Base-by-base conservation (phyloP, 257 asterid genomes). In the Linderniella brevidens region DNA sequence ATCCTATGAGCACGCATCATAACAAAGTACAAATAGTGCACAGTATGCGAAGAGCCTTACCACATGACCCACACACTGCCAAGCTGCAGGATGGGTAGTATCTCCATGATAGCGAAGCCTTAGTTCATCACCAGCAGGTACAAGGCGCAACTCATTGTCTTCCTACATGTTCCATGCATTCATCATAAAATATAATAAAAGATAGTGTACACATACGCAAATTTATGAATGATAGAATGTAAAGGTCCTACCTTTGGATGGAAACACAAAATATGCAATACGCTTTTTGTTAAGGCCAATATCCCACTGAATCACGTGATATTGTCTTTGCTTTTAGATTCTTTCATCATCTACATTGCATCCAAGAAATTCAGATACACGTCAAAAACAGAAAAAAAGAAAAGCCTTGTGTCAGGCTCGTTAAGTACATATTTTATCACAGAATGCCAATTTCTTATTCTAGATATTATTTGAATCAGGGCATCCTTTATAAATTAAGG, bases 1-100 rank as follows among this genome's bases (percentile, higher is more conserved):
- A n/a, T n/a, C n/a, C n/a, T n/a, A n/a, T n/a, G n/a, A n/a, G n/a
- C 18, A 36, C 13, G 9, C 39, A 0, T 15, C 41, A 46, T 9
- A 16, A 25, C 37, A 20, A 56, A 50, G 16, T 37, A 47, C 47
- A 61, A 49, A 8, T 15, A 32, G 19, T 54, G 50, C 54, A 61
- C 47, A 41, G 45, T 59, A 65, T 50, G 46, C n/a, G n/a, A n/a
- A n/a, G n/a, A n/a, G n/a, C 10, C 92, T 37, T 70, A 86, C 96
- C 99, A 90, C 95, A 58, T 90, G 99, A 46, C 99, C 99, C 58
- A 86, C 96, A 4, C 93, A 90, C 61, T 85, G 94, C 88, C 94
- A 90, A 13, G 93, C 66, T 46, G n/a, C n/a, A n/a, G 99, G 86
- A 64, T 90, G 99, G 46, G 82, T 76, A 40, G 94, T 93, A 82